Evolutionary conservation across 129 eudicot species (phyloP).

Genomic region (Pseudognaphalium luteoalbum): DNA sequence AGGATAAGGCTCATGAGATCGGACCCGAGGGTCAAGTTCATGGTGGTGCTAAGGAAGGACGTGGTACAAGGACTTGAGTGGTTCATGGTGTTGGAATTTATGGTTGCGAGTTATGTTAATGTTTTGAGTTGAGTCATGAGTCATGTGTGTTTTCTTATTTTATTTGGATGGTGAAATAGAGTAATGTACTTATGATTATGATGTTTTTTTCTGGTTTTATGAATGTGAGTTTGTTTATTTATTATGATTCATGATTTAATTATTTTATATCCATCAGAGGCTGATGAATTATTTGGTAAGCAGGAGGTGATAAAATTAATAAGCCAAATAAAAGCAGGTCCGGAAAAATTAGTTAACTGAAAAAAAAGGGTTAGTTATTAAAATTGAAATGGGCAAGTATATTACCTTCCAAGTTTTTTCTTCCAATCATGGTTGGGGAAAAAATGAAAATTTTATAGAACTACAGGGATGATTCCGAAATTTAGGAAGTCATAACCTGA

Average conservation of each 20-base stretch:
- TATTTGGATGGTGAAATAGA: conserved; percentile 13
- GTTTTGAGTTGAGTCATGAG: conserved; percentile 8
- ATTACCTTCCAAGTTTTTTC: too few relatives aligned
- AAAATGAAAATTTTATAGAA: too few relatives aligned
- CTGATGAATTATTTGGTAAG: too few relatives aligned
- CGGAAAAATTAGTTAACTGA: too few relatives aligned
- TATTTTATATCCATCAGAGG: too few relatives aligned
- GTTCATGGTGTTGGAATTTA: not conserved
- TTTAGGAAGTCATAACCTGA: not conserved
- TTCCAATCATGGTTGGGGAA: too few relatives aligned
- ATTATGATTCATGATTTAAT: not conserved
- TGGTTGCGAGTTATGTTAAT: conserved; percentile 14
- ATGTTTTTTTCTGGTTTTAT: conserved; percentile 6
- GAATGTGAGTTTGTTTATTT: not conserved
- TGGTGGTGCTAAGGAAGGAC: conserved; percentile 39
- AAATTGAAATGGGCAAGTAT: too few relatives aligned
- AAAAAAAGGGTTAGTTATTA: too few relatives aligned
- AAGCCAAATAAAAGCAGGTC: too few relatives aligned
- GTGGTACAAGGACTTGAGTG: conserved; percentile 25
- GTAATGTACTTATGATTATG: conserved; percentile 26
- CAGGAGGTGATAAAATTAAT: too few relatives aligned
- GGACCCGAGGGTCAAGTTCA: conserved; percentile 44
- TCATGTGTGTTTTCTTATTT: conserved; percentile 18
- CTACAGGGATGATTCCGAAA: not conserved
- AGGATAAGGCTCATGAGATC: conserved; percentile 51